Conservation (phyloP, 805 yeast genomes). For the Wickerhamomyces xylosicus region DNA sequence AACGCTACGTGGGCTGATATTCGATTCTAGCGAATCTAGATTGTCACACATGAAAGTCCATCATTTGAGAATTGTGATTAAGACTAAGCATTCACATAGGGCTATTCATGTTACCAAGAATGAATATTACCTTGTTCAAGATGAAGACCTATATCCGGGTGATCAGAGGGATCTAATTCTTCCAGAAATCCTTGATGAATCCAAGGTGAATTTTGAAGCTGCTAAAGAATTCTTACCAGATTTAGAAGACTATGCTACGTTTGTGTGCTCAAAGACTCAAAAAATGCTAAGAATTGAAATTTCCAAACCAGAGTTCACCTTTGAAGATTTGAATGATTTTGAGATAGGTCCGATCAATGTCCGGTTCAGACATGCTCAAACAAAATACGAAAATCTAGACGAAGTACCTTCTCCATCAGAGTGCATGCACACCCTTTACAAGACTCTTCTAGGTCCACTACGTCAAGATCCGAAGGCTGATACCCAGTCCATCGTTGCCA, state of each 20-base stretch:
- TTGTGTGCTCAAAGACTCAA: constrained; percentile 33
- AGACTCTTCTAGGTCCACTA: constrained; percentile 61
- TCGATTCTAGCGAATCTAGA: constrained; percentile 19
- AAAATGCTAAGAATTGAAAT: constrained; percentile 44
- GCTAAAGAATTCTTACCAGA: constrained; percentile 21
- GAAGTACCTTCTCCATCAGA: constrained; percentile 40
- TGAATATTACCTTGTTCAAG: constrained; percentile 20
- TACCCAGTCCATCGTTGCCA: constrained; percentile 43
- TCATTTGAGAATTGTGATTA: constrained; percentile 26
- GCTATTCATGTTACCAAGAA: constrained; percentile 17
- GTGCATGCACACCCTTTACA: constrained; percentile 51
- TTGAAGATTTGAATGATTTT: constrained; percentile 35
- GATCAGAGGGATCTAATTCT: constrained; percentile 22
- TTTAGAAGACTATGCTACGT: constrained; percentile 35
- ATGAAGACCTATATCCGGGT: constrained; percentile 13
- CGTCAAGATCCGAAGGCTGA: constrained; percentile 31
- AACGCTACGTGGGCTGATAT: constrained; percentile 18
- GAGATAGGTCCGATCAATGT: constrained; percentile 37
- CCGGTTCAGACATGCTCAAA: constrained; percentile 34
- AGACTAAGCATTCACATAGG: constrained; percentile 15
- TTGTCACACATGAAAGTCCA: constrained; percentile 16
- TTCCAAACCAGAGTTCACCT: constrained; percentile 37
- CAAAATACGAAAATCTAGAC: constrained; percentile 17
- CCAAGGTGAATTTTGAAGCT: constrained; percentile 5
- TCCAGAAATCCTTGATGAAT: constrained; percentile 9